A percentile compares a stretch with the other conserved stretches of the same genome.
These are phyloP conservation scores for Nicotiana noctiflora DNA, from an alignment of 257 asterid genomes.

Conservation along the genomic window DNA sequence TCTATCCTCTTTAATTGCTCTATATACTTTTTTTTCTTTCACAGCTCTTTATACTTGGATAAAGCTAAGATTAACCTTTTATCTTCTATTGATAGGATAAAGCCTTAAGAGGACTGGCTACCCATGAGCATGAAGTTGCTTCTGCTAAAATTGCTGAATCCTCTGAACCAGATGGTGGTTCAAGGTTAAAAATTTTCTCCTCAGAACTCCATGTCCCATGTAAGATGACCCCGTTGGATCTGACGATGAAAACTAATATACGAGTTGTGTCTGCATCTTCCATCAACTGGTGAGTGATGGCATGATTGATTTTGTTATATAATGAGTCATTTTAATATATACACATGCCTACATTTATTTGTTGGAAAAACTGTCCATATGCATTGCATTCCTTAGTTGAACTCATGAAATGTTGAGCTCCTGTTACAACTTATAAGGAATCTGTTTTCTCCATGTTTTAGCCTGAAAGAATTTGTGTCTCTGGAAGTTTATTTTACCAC, in stretches of 20 bases:
- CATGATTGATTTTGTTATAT: not conserved
- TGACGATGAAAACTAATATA: constrained; percentile 74
- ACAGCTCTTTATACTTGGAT: constrained; percentile 6
- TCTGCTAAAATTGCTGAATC: constrained; percentile 34
- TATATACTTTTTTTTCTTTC: not conserved
- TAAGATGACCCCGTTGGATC: constrained; percentile 64
- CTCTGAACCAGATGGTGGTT: constrained; percentile 25
- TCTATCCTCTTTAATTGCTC: constrained; percentile 5
- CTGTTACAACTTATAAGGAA: too few relatives aligned
- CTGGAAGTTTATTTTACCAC: not conserved
- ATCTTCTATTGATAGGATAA: constrained; percentile 45
- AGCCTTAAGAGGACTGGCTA: constrained; percentile 72
- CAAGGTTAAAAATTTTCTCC: constrained; percentile 25
- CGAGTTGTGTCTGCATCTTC: constrained; percentile 62
- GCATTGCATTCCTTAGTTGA: not conserved
- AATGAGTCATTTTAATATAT: not conserved
- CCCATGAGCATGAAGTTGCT: constrained; percentile 42
- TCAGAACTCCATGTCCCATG: constrained; percentile 55
- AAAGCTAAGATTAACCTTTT: not conserved
- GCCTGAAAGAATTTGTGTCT: not conserved
- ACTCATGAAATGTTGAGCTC: not conserved
- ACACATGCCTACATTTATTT: not conserved
- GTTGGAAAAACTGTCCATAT: not conserved
- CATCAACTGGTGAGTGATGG: constrained; percentile 63
- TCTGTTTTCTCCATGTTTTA: too few relatives aligned